Percentiles rank a stretch among this genome's conserved stretches.
These are phyloP conservation scores for Leptographium wingfieldii DNA, from an alignment of 2,329 filamentous ascomycete species.

Conservation along the genomic window DNA sequence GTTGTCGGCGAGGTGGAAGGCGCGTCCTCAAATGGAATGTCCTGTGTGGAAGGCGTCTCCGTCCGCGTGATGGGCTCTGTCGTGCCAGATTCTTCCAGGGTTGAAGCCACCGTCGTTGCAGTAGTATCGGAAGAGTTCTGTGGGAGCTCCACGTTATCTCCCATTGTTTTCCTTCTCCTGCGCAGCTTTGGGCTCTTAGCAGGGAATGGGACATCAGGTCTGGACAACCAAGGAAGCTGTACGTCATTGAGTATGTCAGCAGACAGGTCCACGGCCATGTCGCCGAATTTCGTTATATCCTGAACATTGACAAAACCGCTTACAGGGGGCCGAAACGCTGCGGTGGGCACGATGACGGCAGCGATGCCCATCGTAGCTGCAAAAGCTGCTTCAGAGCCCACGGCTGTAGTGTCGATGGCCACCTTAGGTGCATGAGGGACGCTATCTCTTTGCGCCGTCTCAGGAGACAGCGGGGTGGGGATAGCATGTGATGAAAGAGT, in stretches of 20 bases:
- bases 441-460: neutral
- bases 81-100: neutral
- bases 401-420: neutral
- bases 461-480: conserved; percentile 2
- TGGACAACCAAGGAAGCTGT: conserved; percentile 47
- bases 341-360: conserved; percentile 7
- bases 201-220: conserved; percentile 39
- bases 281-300: conserved; percentile 4
- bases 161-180: conserved; percentile 27
- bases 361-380: neutral
- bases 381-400: neutral
- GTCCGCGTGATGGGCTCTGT: conserved; percentile 8
- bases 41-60: conserved; percentile 21
- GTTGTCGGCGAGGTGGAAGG: conserved; percentile 23
- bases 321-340: conserved; percentile 38
- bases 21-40: conserved; percentile 19
- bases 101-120: neutral
- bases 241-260: conserved; percentile 9
- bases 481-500: conserved; percentile 30
- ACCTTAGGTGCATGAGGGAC: neutral
- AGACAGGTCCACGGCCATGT: neutral
- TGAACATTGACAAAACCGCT: conserved; percentile 18
- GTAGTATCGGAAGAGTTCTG: neutral
- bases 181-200: conserved; percentile 25
- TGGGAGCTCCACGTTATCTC: conserved; percentile 29